Evolutionary conservation across 2,329 filamentous ascomycete species (phyloP).

Genomic region (Iodosphaeria phyllophila): DNA sequence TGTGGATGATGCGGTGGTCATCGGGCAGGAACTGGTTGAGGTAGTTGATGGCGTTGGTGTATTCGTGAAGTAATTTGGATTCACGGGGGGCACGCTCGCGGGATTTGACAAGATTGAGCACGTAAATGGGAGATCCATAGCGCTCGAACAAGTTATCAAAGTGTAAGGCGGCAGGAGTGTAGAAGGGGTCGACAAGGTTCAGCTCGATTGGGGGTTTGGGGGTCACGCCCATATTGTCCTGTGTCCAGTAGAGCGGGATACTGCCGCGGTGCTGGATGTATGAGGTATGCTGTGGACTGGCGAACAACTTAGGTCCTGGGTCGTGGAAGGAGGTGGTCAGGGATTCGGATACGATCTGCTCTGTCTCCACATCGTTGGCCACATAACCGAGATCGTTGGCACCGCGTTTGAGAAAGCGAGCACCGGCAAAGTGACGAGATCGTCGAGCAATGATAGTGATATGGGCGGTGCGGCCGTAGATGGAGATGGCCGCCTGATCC

Average conservation of each 20-base stretch:
- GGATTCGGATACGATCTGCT: slow-evolving; percentile 93
- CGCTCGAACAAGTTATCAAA: slow-evolving; percentile 89
- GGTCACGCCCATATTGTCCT: slow-evolving; percentile 85
- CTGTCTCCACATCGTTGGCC: slow-evolving; percentile 95
- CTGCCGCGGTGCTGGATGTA: slow-evolving; percentile 95
- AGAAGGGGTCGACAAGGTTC: slow-evolving; percentile 92
- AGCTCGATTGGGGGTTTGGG: slow-evolving; percentile 94
- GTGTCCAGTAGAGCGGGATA: slow-evolving; percentile 93
- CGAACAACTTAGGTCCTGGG: slow-evolving; percentile 67
- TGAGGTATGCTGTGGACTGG: slow-evolving; percentile 83
- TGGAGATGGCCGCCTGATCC: slow-evolving; percentile 67
- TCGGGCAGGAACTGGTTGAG: slow-evolving; percentile 83
- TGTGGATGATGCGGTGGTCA: slow-evolving; percentile 76
- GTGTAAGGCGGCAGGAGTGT: slow-evolving; percentile 77
- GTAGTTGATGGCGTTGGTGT: slow-evolving; percentile 72
- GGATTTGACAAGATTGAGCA: slow-evolving; percentile 78
- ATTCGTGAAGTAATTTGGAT: slow-evolving; percentile 77
- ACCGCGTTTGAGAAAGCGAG: slow-evolving; percentile 82
- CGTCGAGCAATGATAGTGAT: slow-evolving; percentile 86
- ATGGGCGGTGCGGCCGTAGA: slow-evolving; percentile 78
- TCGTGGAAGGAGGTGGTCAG: slow-evolving; percentile 91
- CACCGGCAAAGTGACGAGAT: slow-evolving; percentile 85
- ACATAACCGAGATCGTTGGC: slow-evolving; percentile 91
- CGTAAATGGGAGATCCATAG: slow-evolving; percentile 84
- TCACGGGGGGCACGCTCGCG: slow-evolving; percentile 79